Evolutionary conservation across 768 basidiomycete genomes (phyloP).

Genomic region (Filobasidium wieringae): DNA sequence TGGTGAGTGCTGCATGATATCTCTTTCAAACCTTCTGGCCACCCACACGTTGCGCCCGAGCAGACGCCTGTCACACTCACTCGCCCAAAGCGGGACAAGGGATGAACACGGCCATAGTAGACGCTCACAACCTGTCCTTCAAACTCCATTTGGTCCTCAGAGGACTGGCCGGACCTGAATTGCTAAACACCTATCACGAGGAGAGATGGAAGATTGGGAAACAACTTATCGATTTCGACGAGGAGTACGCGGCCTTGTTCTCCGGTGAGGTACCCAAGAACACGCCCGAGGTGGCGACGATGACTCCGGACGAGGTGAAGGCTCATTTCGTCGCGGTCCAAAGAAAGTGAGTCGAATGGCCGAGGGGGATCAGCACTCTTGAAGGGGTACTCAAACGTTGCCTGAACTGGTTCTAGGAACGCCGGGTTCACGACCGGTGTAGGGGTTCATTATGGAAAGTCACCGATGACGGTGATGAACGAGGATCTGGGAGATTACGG

Average conservation of each 20-base stretch:
- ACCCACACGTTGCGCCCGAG: constrained; percentile 7
- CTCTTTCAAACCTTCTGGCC: too few species aligned
- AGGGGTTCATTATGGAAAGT: constrained; percentile 11
- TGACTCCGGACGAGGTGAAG: constrained; percentile 12
- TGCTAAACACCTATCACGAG: constrained; percentile 32
- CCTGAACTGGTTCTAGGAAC: constrained; percentile 2
- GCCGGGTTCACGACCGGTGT: constrained; percentile 15
- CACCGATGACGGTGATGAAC: constrained; percentile 7
- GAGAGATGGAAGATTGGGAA: constrained; percentile 27
- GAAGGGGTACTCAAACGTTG: neutral
- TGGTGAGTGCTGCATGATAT: too few species aligned
- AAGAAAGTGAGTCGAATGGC: constrained; percentile 1
- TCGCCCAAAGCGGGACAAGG: constrained; percentile 21
- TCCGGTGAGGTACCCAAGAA: constrained; percentile 14
- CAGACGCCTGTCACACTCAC: constrained; percentile 8
- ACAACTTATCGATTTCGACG: constrained; percentile 17
- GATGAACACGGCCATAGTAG: constrained; percentile 20
- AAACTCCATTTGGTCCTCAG: constrained; percentile 24
- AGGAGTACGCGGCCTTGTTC: constrained; percentile 16
- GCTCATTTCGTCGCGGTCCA: constrained; percentile 15
- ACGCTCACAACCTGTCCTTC: constrained; percentile 18
- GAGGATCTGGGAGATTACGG: constrained; percentile 10
- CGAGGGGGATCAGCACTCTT: neutral
- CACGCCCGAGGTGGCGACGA: constrained; percentile 7
- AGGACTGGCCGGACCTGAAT: constrained; percentile 22